A percentile compares a stretch with the other conserved stretches of the same genome.
phyloP scores from a whole-genome alignment of 257 asterid genomes.

The Henckelia pumila region DNA sequence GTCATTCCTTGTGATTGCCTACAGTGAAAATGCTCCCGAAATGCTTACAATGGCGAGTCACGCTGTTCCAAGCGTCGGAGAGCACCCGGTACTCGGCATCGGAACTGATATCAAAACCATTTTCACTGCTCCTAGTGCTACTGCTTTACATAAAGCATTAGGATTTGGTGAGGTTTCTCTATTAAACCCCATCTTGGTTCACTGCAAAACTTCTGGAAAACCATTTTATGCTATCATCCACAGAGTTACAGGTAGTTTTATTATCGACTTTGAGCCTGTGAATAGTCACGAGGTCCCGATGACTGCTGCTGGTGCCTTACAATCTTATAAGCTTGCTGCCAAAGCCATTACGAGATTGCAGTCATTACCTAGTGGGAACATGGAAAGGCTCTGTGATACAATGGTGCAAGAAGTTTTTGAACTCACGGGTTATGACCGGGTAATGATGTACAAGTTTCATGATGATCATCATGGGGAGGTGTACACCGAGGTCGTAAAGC shows the following conservation, averaged over 20 bases:
- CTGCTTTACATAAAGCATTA: slow-evolving; percentile 77
- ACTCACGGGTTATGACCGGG: slow-evolving; percentile 94
- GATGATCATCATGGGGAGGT: slow-evolving; percentile 99
- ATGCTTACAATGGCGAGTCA: slow-evolving; percentile 85
- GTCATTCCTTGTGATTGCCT: slow-evolving; percentile 74
- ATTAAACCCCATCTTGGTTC: slow-evolving; percentile 81
- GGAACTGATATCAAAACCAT: slow-evolving; percentile 71
- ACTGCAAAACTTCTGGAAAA: slow-evolving; percentile 92
- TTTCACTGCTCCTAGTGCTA: slow-evolving; percentile 78
- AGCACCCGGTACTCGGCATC: slow-evolving; percentile 61
- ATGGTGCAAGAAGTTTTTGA: slow-evolving; percentile 95
- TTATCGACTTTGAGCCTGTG: slow-evolving; percentile 95
- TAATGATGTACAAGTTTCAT: slow-evolving; percentile 84
- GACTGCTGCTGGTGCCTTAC: slow-evolving; percentile 99
- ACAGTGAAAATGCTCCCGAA: slow-evolving; percentile 81
- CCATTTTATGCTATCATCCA: slow-evolving; percentile 92
- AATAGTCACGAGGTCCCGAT: slow-evolving; percentile 91
- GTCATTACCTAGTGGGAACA: slow-evolving; percentile 82
- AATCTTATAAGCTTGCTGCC: slow-evolving; percentile 91
- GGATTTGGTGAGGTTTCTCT: slow-evolving; percentile 93
- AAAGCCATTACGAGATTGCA: slow-evolving; percentile 90
- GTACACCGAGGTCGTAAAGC: slow-evolving; percentile 69
- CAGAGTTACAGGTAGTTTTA: slow-evolving; percentile 79
- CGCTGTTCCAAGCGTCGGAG: slow-evolving; percentile 86
- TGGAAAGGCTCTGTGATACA: slow-evolving; percentile 77